Evolutionary conservation across 108 stramenopile genomes (phyloP).

Genomic region (Pseudonitzschia multiseries): DNA sequence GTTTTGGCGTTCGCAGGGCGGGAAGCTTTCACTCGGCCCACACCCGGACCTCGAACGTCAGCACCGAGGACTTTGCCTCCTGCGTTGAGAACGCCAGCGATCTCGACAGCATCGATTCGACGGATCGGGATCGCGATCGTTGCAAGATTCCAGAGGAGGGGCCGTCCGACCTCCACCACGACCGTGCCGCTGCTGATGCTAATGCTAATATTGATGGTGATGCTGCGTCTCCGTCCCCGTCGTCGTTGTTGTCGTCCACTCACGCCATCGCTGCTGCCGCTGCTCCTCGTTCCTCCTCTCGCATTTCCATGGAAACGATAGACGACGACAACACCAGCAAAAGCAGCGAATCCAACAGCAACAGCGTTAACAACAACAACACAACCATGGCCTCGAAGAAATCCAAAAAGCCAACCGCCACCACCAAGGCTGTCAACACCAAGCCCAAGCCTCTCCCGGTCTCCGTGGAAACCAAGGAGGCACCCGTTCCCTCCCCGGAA

Average conservation of each 20-base stretch:
- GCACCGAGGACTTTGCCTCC: slow-evolving; percentile 29
- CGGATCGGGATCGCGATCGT: too few species aligned
- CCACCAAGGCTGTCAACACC: background rate
- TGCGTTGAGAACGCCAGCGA: slow-evolving; percentile 23
- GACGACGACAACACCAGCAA: background rate
- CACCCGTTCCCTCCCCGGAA: too few species aligned
- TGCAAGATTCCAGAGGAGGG: too few species aligned
- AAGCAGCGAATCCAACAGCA: background rate
- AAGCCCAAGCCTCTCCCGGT: background rate
- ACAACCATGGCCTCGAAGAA: background rate
- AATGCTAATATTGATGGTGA: too few species aligned
- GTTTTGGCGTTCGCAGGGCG: too few species aligned
- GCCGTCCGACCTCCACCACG: too few species aligned
- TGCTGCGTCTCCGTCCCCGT: too few species aligned
- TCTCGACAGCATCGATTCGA: slow-evolving; percentile 12
- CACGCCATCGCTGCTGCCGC: background rate
- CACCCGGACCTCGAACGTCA: background rate
- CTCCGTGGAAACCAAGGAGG: background rate
- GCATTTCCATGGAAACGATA: slow-evolving; percentile 11
- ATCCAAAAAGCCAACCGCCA: background rate
- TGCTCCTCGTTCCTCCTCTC: background rate
- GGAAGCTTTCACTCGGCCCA: background rate
- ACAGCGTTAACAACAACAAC: background rate
- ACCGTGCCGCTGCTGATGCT: too few species aligned
- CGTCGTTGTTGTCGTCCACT: too few species aligned